Conservation (phyloP, 305 asterid species). For the Plantago coronopus region DNA sequence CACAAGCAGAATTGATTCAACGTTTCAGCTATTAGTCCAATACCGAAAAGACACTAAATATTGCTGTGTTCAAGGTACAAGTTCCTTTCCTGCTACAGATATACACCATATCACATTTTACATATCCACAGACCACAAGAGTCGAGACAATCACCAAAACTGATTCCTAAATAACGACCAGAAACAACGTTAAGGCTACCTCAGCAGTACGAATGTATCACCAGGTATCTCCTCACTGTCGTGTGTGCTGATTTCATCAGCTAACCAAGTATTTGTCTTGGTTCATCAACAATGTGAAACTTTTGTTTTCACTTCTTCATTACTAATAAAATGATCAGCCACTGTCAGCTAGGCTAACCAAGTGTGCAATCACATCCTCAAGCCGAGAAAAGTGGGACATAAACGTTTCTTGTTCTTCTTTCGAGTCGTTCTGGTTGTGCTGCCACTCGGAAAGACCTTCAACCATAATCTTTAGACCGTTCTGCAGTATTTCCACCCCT, state of each 20-base stretch:
- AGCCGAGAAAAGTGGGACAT: slow-evolving; percentile 59
- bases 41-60: no score
- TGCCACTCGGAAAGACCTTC: slow-evolving; percentile 72
- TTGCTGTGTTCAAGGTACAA: no score
- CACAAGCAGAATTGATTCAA: no score
- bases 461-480: slow-evolving; percentile 71
- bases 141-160: no score
- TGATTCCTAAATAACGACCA: background rate
- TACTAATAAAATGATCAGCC: slow-evolving; percentile 12
- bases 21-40: no score
- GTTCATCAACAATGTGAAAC: slow-evolving; percentile 10
- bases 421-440: slow-evolving; percentile 39
- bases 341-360: slow-evolving; percentile 53
- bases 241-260: background rate
- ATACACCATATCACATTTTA: background rate
- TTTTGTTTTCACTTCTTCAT: background rate
- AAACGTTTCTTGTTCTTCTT: slow-evolving; percentile 54
- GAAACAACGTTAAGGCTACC: no score
- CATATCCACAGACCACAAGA: background rate
- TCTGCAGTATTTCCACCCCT: slow-evolving; percentile 79
- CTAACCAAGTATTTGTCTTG: slow-evolving; percentile 5
- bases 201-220: no score
- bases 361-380: slow-evolving; percentile 67
- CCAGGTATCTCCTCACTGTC: background rate
- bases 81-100: slow-evolving; percentile 1